Evolutionary conservation across 495 filamentous ascomycete genomes (phyloP).

Genomic region (Pseudomonodictys pantanalensis): DNA sequence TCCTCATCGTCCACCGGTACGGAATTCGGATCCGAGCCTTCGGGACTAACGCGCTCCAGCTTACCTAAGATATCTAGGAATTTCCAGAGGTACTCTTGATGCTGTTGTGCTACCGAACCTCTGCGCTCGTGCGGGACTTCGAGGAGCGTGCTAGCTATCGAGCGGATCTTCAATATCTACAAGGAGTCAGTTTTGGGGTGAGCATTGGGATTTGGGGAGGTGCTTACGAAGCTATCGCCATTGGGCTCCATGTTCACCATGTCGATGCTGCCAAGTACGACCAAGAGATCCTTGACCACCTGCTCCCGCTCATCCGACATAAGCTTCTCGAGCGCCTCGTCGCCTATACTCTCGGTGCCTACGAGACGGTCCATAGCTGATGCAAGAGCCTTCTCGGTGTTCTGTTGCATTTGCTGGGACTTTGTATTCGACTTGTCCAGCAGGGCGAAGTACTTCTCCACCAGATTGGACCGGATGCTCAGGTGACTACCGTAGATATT

Average conservation of each 20-base stretch:
- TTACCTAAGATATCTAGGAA: constrained; percentile 71
- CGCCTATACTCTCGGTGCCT: constrained; percentile 15
- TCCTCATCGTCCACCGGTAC: constrained; percentile 59
- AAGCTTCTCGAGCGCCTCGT: constrained; percentile 44
- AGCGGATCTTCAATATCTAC: constrained; percentile 56
- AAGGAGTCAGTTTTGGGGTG: constrained; percentile 52
- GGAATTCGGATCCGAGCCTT: constrained; percentile 32
- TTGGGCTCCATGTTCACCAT: constrained; percentile 83
- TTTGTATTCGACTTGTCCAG: constrained; percentile 30
- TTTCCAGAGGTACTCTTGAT: constrained; percentile 61
- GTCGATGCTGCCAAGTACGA: constrained; percentile 65
- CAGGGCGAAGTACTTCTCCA: constrained; percentile 65
- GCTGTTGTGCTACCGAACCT: constrained; percentile 53
- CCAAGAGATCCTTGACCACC: constrained; percentile 71
- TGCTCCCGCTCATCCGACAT: constrained; percentile 69
- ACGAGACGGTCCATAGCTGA: constrained; percentile 34
- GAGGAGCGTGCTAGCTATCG: constrained; percentile 72
- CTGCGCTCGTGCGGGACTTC: constrained; percentile 57
- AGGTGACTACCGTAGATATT: constrained; percentile 77
- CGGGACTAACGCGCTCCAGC: constrained; percentile 56
- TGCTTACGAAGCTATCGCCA: constrained; percentile 62
- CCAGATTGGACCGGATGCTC: constrained; percentile 71
- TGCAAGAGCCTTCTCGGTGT: constrained; percentile 30
- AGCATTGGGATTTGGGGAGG: not conserved
- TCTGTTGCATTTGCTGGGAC: constrained; percentile 7